phyloP scores from a whole-genome alignment of 2,329 filamentous ascomycete genomes.

The Pleomassaria siparia region DNA sequence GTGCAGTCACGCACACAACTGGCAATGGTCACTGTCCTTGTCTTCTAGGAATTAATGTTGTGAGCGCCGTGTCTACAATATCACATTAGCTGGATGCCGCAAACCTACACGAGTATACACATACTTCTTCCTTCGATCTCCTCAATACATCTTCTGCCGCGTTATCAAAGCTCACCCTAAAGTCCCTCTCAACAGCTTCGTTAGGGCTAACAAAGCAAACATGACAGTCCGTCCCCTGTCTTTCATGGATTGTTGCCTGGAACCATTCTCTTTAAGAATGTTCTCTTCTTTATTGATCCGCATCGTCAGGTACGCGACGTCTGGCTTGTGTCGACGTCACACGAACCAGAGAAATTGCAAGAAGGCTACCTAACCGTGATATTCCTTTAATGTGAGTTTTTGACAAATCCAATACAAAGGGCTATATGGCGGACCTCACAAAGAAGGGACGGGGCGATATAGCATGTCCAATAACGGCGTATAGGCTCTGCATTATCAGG shows the following conservation, averaged over 20 bases:
- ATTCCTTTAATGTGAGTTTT: not conserved
- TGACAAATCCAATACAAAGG: not conserved
- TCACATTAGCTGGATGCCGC: no score
- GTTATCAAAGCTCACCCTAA: no score
- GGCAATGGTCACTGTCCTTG: no score
- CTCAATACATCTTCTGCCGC: no score
- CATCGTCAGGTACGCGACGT: not conserved
- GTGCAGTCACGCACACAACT: no score
- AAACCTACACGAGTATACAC: no score
- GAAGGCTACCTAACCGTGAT: not conserved
- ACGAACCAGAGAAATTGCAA: not conserved
- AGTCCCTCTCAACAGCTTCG: not conserved
- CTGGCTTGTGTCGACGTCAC: not conserved
- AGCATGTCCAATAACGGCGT: not conserved
- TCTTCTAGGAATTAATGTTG: no score
- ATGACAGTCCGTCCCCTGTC: not conserved
- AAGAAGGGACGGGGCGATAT: conserved; percentile 7
- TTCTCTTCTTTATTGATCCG: not conserved
- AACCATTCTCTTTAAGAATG: not conserved
- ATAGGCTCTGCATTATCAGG: not conserved
- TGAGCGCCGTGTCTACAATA: no score
- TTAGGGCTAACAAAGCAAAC: not conserved
- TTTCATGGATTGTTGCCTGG: not conserved
- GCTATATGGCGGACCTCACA: not conserved
- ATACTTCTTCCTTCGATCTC: no score